phyloP scores from a whole-genome alignment of 2,329 filamentous ascomycete species.

The Alternaria ethzedia region DNA sequence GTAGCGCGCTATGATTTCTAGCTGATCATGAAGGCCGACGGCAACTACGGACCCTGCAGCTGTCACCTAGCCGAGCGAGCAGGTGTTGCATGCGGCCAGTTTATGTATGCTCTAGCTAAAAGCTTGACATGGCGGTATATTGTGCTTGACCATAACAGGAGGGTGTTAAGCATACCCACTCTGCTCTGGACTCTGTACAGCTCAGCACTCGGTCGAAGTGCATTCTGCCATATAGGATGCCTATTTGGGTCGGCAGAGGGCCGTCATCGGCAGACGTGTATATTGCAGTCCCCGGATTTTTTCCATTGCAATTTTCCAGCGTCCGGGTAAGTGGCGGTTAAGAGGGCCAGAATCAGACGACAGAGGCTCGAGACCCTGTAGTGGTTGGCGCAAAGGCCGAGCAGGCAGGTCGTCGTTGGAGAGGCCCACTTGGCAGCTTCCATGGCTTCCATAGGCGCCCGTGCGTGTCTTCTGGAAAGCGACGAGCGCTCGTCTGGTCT shows the following conservation, averaged over 20 bases:
- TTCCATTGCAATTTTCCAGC: conserved; percentile 15
- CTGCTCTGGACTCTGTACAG: conserved; percentile 18
- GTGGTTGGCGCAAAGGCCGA: conserved; percentile 24
- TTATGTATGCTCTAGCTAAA: conserved; percentile 3
- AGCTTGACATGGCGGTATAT: conserved; percentile 9
- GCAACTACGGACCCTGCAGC: conserved; percentile 19
- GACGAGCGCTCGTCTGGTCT: conserved; percentile 6
- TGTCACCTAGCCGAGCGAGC: neutral
- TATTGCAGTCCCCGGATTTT: conserved; percentile 16
- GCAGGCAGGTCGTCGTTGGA: conserved; percentile 6
- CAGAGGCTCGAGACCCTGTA: conserved; percentile 26
- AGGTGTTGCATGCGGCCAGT: conserved; percentile 9
- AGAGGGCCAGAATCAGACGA: conserved; percentile 3
- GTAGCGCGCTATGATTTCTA: conserved; percentile 21
- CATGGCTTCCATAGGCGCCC: conserved; percentile 16
- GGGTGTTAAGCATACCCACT: conserved; percentile 11
- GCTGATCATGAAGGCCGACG: conserved; percentile 15
- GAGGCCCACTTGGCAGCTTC: conserved; percentile 17
- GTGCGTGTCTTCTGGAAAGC: conserved; percentile 31
- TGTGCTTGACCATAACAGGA: conserved; percentile 20
- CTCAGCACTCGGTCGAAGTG: conserved; percentile 11
- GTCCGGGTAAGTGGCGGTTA: conserved; percentile 9
- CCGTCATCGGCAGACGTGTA: conserved; percentile 1
- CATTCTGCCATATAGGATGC: conserved; percentile 6
- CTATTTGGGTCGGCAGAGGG: neutral